Evolutionary conservation across 805 yeast species (phyloP), one percentile per base, ranked within the genome.

Genomic region (Metschnikowia amazonensis): DNA sequence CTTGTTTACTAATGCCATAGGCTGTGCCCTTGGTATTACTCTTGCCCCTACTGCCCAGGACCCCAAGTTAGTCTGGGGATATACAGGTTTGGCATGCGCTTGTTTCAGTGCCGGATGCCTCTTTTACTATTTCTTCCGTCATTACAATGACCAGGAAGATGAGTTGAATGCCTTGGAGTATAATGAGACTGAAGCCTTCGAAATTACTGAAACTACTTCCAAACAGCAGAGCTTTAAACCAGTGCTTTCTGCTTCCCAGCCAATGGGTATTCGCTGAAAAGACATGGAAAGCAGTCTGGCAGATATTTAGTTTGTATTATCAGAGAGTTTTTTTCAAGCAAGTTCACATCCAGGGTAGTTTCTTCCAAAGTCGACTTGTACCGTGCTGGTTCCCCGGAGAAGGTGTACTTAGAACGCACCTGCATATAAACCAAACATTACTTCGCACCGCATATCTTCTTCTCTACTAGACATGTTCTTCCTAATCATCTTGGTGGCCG

Each of bases 1-100:
- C 70, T 70, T 86, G 56, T 66, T 86, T 47, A 83, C 86, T 28
- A 81, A 74, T 55, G 94, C 95, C 18, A 53, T 82, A 44, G 89
- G 92, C 48, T 76, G 90, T 17, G 89, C 89, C 23, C 56, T 85
- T 38, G 88, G 89, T 55, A 81, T 82, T 62, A 86, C 88, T 13
- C 66, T 83, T 45, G 49, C 50, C 3, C 53, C 53, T 10, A 78
- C 82, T 7, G 71, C 87, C 10, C 72, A 66, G 48, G 81, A 86
- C 64, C 92, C 92, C 36, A 77, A 83, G 67, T 72, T 81, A 60
- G 76, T 78, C 36, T 82, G 88, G 86, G 75, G 78, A 59, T 86
- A 79, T 63, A 70, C 77, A 37, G 86, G 84, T 43, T 71, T 84
- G 49, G 82, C 81, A 11, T 63, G 74, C 39, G 72, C 85, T 9